Evolutionary conservation across 768 basidiomycete genomes (phyloP).

Genomic region (Suillus brevipes): DNA sequence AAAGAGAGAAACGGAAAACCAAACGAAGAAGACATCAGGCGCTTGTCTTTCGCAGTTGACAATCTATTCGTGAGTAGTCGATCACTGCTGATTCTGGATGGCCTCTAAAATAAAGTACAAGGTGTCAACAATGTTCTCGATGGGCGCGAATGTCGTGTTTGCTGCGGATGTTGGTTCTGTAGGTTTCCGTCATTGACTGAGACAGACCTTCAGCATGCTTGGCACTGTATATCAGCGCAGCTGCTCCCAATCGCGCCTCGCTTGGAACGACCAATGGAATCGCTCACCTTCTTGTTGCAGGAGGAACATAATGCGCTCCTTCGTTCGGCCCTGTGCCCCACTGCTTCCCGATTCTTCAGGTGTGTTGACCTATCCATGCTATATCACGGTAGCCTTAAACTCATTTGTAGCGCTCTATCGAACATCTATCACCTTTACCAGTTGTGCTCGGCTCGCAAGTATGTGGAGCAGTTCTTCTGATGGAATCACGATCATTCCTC

Average conservation of each 20-base stretch:
- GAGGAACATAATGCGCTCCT: slow-evolving; percentile 23
- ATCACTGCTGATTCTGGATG: not conserved
- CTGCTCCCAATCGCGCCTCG: slow-evolving; percentile 64
- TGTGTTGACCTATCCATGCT: not conserved
- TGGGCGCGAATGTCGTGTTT: slow-evolving; percentile 88
- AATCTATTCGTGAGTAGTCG: slow-evolving; percentile 72
- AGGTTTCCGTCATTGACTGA: slow-evolving; percentile 30
- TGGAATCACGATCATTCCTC: slow-evolving; percentile 90
- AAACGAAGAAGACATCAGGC: too few relatives aligned
- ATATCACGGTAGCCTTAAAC: slow-evolving; percentile 12
- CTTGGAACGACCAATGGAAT: slow-evolving; percentile 73
- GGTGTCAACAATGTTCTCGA: slow-evolving; percentile 89
- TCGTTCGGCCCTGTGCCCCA: too few relatives aligned
- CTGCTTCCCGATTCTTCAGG: too few relatives aligned
- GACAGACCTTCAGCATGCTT: not conserved
- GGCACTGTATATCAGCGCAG: slow-evolving; percentile 4
- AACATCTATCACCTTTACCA: slow-evolving; percentile 98
- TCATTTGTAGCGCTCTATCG: slow-evolving; percentile 67
- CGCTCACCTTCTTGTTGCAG: slow-evolving; percentile 42
- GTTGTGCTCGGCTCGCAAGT: slow-evolving; percentile 93
- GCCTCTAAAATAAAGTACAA: slow-evolving; percentile 29
- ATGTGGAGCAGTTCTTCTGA: slow-evolving; percentile 99
- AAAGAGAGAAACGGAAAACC: slow-evolving; percentile 75
- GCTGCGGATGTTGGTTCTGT: slow-evolving; percentile 93
- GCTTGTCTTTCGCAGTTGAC: slow-evolving; percentile 55